phyloP scores from a whole-genome alignment of 2,329 filamentous ascomycete species.

The Aspergillus ibericus region DNA sequence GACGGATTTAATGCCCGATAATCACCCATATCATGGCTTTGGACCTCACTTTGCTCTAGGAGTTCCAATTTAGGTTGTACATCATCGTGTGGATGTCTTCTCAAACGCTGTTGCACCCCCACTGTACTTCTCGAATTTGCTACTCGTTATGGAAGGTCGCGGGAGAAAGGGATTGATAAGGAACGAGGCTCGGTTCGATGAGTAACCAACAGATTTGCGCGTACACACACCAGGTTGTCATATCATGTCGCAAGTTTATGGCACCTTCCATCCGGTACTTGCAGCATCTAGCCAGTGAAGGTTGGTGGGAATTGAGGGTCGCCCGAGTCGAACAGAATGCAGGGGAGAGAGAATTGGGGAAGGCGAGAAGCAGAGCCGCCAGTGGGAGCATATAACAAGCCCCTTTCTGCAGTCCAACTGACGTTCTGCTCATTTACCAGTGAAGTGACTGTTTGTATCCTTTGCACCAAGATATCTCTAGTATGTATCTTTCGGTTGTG shows the following conservation, averaged over 20 bases:
- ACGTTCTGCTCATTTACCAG: background rate
- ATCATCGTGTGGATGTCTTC: too few species aligned
- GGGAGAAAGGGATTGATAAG: slow-evolving; percentile 3
- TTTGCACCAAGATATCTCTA: background rate
- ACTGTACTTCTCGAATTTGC: background rate
- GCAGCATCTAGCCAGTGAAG: background rate
- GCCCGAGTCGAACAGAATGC: background rate
- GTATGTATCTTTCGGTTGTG: slow-evolving; percentile 22
- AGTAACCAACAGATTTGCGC: background rate
- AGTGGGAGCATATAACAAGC: background rate
- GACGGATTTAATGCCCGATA: background rate
- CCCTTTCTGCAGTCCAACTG: background rate
- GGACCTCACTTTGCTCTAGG: too few species aligned
- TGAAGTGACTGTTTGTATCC: background rate
- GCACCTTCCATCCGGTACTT: background rate
- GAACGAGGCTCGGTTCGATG: background rate
- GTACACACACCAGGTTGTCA: background rate
- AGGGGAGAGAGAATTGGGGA: background rate
- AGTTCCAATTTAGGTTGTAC: too few species aligned
- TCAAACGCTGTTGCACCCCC: background rate
- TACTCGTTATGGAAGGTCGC: slow-evolving; percentile 12
- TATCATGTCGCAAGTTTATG: background rate
- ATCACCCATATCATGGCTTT: too few species aligned
- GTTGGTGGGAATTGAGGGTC: background rate
- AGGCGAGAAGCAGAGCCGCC: background rate